Base-by-base conservation (phyloP, 306 rosid species). In the Sophora flavescens region DNA sequence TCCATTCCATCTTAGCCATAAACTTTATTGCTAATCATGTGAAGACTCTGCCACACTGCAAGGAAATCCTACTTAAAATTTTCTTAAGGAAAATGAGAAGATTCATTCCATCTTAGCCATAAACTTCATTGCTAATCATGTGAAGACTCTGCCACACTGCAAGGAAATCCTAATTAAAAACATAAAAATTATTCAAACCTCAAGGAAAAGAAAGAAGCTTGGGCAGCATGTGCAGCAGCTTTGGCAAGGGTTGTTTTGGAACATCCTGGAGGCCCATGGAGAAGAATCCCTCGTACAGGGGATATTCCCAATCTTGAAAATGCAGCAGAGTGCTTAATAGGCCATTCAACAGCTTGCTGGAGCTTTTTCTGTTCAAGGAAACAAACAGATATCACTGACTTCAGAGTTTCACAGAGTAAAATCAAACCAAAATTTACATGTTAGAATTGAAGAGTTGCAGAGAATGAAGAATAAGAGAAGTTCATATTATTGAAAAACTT, bases 251-350 rank as follows among this genome's bases (percentile, higher is more conserved):
- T 95, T 51, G 97, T 92, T 88, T 95, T 95, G 58, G 97, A 92
- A 82, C 97, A 95, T 78, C 97, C 97, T 11, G 98, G 97, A 70
- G 98, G 98, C 67, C 98, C 97, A 50, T 95, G 93, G 70, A 95
- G 88, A 85, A 95, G 98, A 89, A 95, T 80, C 76, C 98, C 98
- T 13, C 93, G 91, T 3, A 86, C 77, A 64, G 98, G 96, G 47
- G 97, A 85, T 87, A 92, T 84, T 81, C 97, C 97, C 83, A 92
- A 64, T 87, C 93, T 92, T 48, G 87, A 78, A 86, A 90, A 88
- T 7, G 85, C 81, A 36, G 80, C 76, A 80, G 96, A 78, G 82
- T 89, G 88, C 83, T 90, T 92, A 26, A 95, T 88, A 67, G 98
- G 98, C 95, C 97, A 90, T 78, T 95, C 97, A 74, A 95, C 89